Base-by-base conservation (phyloP, 805 yeast genomes). In the Candida vartiovaarae region DNA sequence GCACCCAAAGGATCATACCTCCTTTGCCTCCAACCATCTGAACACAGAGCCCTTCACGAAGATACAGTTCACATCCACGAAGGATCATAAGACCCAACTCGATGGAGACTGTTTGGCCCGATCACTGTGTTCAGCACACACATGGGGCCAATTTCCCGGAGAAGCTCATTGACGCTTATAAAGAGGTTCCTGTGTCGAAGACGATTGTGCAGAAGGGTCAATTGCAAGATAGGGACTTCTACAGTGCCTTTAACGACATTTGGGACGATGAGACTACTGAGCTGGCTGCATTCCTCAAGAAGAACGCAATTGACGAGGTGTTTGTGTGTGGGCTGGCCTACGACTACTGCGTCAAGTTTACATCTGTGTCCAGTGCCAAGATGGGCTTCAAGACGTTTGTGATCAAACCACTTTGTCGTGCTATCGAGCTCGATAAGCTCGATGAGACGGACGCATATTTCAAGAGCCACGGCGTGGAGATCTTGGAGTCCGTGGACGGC, bases 171-270 rank as follows among this genome's bases (percentile, higher is more conserved):
- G 53, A 56, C 3, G 54, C 56, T 0, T 52, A 63, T 40, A 57
- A 60, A 9, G 55, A 52, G 1, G 62, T 77, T 42, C 49, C 45
- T 31, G 54, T 70, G 36, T 65, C 66, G 45, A 58, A 61, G 27
- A 61, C 71, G 3, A 66, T 77, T 2, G 78, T 90, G 6, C 70
- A 71, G 45, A 90, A 91, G 63, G 98, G 97, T 0, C 72, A 70
- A 46, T 61, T 82, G 28, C 66, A 65, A 26, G 89, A 85, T 52
- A 63, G 93, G 23, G 98, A 90, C 59, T 88, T 82, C 60, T 90
- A 88, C 57, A 88, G 96, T 11, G 89, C 95, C 28, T 90, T 90
- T 60, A 68, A 73, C 42, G 98, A 90, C 62, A 71, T 78, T 28
- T 86, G 95, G 91, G 72, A 76, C 27, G 55, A 75, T 27, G 82